Conservation (phyloP, 2,329 filamentous ascomycete genomes). For the Salinomyces thailandicus region DNA sequence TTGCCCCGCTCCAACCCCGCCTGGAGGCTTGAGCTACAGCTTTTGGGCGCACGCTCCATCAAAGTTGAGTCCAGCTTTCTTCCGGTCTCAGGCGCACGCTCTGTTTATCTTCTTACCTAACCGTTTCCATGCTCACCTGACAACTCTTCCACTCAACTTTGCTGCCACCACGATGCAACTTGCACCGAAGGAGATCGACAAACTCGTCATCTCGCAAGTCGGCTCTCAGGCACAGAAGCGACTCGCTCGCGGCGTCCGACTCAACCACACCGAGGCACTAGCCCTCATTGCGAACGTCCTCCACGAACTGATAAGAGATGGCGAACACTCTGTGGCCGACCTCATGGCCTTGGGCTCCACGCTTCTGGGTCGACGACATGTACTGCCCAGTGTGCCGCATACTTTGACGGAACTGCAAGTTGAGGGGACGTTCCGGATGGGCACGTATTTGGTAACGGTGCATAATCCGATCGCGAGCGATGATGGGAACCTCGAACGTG, state of each 20-base stretch:
- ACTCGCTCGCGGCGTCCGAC: constrained; percentile 72
- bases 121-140: constrained; percentile 4
- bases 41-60: no score
- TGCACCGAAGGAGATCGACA: constrained; percentile 58
- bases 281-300: constrained; percentile 78
- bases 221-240: constrained; percentile 79
- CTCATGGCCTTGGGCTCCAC: constrained; percentile 86
- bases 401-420: constrained; percentile 81
- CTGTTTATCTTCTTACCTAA: constrained; percentile 8
- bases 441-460: constrained; percentile 89
- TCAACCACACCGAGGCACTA: constrained; percentile 84
- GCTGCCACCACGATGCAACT: constrained; percentile 23
- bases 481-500: constrained; percentile 71
- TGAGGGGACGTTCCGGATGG: constrained; percentile 82
- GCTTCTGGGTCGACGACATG: constrained; percentile 88
- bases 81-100: no score
- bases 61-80: no score
- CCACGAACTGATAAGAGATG: constrained; percentile 96
- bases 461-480: constrained; percentile 80
- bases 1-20: no score
- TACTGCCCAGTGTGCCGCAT: constrained; percentile 68
- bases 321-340: constrained; percentile 79
- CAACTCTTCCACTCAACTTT: no score
- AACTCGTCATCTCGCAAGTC: constrained; percentile 84
- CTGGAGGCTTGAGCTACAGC: no score